A percentile compares a stretch with the other conserved stretches of the same genome.
Conservation (phyloP, 2,329 filamentous ascomycete species). For the Metarhizium brunneum region DNA sequence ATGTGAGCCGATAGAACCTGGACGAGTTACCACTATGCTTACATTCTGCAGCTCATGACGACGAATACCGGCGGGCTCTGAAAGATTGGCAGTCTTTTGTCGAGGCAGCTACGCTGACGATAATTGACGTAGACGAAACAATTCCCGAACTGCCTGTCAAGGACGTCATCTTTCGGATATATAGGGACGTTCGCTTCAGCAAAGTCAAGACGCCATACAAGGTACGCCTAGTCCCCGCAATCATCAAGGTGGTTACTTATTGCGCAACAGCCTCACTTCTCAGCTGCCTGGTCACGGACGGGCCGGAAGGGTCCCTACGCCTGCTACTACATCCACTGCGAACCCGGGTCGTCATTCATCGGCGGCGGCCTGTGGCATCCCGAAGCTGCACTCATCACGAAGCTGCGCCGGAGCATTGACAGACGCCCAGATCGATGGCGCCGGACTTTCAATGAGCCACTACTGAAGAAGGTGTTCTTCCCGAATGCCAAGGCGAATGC, state of each 20-base stretch:
- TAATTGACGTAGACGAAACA: conserved; percentile 67
- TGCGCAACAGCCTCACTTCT: conserved; percentile 60
- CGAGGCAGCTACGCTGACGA: conserved; percentile 58
- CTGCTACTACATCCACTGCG: conserved; percentile 77
- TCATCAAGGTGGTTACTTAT: neutral
- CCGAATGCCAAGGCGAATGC: conserved; percentile 27
- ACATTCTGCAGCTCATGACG: conserved; percentile 57
- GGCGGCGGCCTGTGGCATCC: conserved; percentile 80
- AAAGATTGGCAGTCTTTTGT: conserved; percentile 78
- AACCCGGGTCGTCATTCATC: conserved; percentile 63
- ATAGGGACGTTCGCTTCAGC: conserved; percentile 77
- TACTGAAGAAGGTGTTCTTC: conserved; percentile 57
- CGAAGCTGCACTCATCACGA: conserved; percentile 54
- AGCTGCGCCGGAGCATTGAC: conserved; percentile 67
- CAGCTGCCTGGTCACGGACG: conserved; percentile 78
- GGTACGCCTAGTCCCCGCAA: conserved; percentile 34
- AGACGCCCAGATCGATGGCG: conserved; percentile 62
- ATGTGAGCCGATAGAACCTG: conserved; percentile 24
- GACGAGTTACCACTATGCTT: neutral
- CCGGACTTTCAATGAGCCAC: conserved; percentile 49
- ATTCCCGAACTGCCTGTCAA: conserved; percentile 80
- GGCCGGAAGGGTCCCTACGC: conserved; percentile 83
- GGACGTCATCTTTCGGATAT: conserved; percentile 80
- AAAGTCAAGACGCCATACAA: conserved; percentile 85
- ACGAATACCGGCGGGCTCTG: conserved; percentile 67